Evolutionary conservation across 805 yeast species (phyloP), one percentile per base, ranked within the genome.

Genomic region (Cyberlindnera mycetangii): DNA sequence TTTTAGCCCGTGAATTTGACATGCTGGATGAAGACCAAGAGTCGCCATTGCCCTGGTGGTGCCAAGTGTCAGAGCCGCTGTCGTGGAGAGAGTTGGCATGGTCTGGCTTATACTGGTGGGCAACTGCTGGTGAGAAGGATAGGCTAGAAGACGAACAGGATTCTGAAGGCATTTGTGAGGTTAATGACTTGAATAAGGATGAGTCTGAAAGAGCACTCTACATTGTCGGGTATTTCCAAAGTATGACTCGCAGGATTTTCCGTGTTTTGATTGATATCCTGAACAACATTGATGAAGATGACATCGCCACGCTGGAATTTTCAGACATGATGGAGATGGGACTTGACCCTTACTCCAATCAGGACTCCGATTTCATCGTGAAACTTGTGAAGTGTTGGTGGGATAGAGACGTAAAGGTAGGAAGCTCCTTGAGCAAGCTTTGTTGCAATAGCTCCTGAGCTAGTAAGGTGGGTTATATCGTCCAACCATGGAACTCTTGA

Each of bases 101-200:
- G 85, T 70, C 76, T 42, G 89, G 89, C 1, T 74, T 85, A 47
- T 67, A 85, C 17, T 86, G 93, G 93, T 86, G 92, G 89, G 95
- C 95, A 3, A 75, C 85, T 24, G 92, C 93, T 1, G 95, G 93
- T 8, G 85, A 81, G 47, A 70, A 73, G 32, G 67, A 69, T 14
- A 62, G 60, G 19, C 58, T 65, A 17, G 65, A 67, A 37, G 69
- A 66, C 22, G 75, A 72, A 32, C 64, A 60, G 28, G 69, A 65
- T 24, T 47, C 66, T 16, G 79, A 74, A 15, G 71, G 66, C 1
- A 51, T 63, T 14, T 53, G 52, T 7, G 57, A 51, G 4, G 24
- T 49, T 14, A 37, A 41, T 10, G 47, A 37, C 11, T 22, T 47
- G 39, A 32, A 45, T 33, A 41, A 50, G 37, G 55, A 54, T 46